These are phyloP conservation scores for Trichoderma asperelloides DNA, from an alignment of 495 filamentous ascomycete species.

Conservation along the genomic window DNA sequence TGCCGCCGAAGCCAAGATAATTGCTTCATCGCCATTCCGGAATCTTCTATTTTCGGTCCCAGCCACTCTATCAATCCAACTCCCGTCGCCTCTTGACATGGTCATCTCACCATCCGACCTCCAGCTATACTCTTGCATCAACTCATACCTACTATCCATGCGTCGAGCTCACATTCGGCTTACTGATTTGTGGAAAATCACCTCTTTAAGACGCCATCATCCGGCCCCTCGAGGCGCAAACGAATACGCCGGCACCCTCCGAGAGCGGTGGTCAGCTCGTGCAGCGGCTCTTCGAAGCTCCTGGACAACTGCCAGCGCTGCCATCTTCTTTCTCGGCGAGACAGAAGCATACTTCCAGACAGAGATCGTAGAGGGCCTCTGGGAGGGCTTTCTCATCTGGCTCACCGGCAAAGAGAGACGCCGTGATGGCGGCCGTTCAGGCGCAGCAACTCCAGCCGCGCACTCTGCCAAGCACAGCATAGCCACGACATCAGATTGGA, in stretches of 20 bases:
- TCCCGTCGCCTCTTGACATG: conserved; percentile 75
- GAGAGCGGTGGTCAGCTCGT: conserved; percentile 50
- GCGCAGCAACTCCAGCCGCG: background rate
- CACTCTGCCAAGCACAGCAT: conserved; percentile 4
- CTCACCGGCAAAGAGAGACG: conserved; percentile 18
- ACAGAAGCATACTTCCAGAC: conserved; percentile 80
- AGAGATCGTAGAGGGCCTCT: conserved; percentile 74
- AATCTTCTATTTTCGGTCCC: conserved; percentile 77
- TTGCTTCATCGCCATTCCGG: conserved; percentile 51
- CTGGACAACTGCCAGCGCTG: conserved; percentile 79
- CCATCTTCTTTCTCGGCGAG: conserved; percentile 80
- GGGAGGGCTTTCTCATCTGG: conserved; percentile 53
- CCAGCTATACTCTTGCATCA: conserved; percentile 68
- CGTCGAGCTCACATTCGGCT: conserved; percentile 74
- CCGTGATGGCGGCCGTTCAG: background rate
- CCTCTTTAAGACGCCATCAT: conserved; percentile 63
- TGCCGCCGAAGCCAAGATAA: conserved; percentile 13
- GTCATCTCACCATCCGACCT: conserved; percentile 72
- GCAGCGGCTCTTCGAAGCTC: conserved; percentile 59
- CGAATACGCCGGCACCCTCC: conserved; percentile 43
- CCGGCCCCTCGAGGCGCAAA: conserved; percentile 54
- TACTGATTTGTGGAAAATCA: conserved; percentile 76
- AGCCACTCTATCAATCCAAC: conserved; percentile 58
- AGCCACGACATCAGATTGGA: background rate
- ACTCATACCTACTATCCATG: conserved; percentile 78